A percentile compares a stretch with the other conserved stretches of the same genome.
phyloP scores from a whole-genome alignment of 1,284 basidiomycete genomes.

The Cryptococcus sp. region DNA sequence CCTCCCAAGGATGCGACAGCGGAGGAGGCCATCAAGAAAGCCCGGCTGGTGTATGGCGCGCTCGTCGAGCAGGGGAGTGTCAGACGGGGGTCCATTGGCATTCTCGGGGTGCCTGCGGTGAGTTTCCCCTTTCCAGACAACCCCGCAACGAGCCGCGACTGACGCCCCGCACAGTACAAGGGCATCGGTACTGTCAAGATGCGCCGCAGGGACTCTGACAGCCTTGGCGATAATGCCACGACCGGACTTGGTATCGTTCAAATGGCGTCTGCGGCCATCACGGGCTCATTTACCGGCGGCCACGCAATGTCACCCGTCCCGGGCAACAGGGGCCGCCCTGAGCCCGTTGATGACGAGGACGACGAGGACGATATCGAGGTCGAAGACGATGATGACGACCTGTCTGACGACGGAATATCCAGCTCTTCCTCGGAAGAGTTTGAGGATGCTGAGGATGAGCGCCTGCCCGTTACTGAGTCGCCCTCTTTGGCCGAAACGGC shows the following conservation, averaged over 20 bases:
- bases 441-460: conserved; percentile 40
- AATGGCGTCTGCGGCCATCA: conserved; percentile 22
- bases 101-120: conserved; percentile 68
- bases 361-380: conserved; percentile 25
- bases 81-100: conserved; percentile 49
- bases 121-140: conserved; percentile 39
- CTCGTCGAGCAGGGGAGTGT: conserved; percentile 62
- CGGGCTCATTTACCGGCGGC: conserved; percentile 20
- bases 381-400: conserved; percentile 56
- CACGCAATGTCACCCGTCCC: conserved; percentile 21
- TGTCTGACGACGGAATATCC: conserved; percentile 70
- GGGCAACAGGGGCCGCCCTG: background rate
- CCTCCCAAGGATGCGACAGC: conserved; percentile 43
- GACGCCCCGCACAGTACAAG: conserved; percentile 60
- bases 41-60: conserved; percentile 58
- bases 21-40: conserved; percentile 28
- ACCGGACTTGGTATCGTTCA: conserved; percentile 10
- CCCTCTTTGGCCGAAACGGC: conserved; percentile 12
- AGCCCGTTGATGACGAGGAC: conserved; percentile 4
- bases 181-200: conserved; percentile 74
- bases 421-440: conserved; percentile 59
- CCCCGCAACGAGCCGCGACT: conserved; percentile 2
- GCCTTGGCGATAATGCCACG: background rate
- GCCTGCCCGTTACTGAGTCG: conserved; percentile 20
- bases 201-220: conserved; percentile 11